A percentile compares a stretch with the other conserved stretches of the same genome.
Evolutionary conservation across 2,329 filamentous ascomycete species (phyloP).

Genomic region (Sporothrix sp.): DNA sequence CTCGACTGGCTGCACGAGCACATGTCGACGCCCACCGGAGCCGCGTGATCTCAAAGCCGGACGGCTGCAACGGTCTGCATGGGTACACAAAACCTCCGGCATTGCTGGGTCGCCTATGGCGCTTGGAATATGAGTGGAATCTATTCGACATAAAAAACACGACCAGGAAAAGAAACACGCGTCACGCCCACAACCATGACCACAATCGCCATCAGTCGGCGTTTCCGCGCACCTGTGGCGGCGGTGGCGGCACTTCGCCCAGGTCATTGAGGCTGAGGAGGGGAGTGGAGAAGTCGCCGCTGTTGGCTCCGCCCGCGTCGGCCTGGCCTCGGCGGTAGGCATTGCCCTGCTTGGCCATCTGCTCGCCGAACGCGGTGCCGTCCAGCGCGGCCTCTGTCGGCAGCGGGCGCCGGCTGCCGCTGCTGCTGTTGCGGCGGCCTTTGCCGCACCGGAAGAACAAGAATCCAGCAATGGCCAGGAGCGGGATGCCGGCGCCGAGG

Average conservation of each 20-base stretch:
- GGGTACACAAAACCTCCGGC: too few relatives aligned
- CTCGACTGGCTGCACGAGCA: conserved; percentile 15
- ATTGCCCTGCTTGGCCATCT: conserved; percentile 2
- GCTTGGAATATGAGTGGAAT: not conserved
- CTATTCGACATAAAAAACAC: too few relatives aligned
- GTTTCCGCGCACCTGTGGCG: not conserved
- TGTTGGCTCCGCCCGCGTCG: not conserved
- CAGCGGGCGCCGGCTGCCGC: not conserved
- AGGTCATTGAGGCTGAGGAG: not conserved
- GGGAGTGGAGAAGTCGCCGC: not conserved
- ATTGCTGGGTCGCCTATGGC: too few relatives aligned
- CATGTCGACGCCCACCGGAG: not conserved
- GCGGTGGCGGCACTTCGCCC: conserved; percentile 1
- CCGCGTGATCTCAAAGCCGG: not conserved
- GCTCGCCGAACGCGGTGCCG: conserved; percentile 7
- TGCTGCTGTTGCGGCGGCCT: not conserved
- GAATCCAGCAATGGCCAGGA: not conserved
- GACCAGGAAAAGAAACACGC: not conserved
- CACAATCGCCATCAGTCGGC: not conserved
- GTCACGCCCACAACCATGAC: too few relatives aligned
- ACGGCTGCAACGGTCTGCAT: too few relatives aligned
- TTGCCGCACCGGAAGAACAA: not conserved
- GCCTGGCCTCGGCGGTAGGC: not conserved
- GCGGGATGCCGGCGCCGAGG: conserved; percentile 4
- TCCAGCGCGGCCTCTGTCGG: conserved; percentile 5